Conservation (phyloP, 2,329 filamentous ascomycete genomes). For the Leptographium galeiforme region DNA sequence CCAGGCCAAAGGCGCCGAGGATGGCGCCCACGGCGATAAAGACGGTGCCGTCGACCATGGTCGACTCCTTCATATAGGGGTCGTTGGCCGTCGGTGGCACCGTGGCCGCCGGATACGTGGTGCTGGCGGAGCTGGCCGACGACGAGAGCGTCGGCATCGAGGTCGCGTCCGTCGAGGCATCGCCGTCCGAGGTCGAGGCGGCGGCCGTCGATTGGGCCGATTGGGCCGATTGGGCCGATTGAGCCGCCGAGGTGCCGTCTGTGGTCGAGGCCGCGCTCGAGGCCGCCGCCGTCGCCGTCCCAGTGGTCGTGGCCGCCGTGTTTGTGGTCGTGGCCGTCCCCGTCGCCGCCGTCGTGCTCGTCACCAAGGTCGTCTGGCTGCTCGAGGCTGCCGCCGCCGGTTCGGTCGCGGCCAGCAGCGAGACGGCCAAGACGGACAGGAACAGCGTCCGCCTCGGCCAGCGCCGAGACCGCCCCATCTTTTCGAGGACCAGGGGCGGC, state of each 20-base stretch:
- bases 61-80: conserved; percentile 83
- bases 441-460: conserved; percentile 21
- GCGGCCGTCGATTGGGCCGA: too few species aligned
- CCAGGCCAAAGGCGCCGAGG: conserved; percentile 67
- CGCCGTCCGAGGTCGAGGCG: not conserved
- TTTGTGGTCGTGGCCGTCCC: not conserved
- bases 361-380: not conserved
- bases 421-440: conserved; percentile 15
- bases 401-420: conserved; percentile 11
- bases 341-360: conserved; percentile 1
- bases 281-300: not conserved
- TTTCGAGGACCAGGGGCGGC: not conserved
- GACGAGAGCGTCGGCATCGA: conserved; percentile 27
- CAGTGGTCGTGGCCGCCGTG: not conserved
- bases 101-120: conserved; percentile 55
- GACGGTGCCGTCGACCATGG: conserved; percentile 78
- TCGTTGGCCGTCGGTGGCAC: conserved; percentile 76
- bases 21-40: conserved; percentile 91
- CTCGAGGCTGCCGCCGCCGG: not conserved
- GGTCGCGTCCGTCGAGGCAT: not conserved
- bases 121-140: conserved; percentile 18
- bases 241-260: not conserved
- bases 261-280: conserved; percentile 2
- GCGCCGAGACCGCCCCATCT: conserved; percentile 16
- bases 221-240: too few species aligned